Base-by-base conservation (phyloP, 306 rosid genomes). In the Albizia julibrissin region DNA sequence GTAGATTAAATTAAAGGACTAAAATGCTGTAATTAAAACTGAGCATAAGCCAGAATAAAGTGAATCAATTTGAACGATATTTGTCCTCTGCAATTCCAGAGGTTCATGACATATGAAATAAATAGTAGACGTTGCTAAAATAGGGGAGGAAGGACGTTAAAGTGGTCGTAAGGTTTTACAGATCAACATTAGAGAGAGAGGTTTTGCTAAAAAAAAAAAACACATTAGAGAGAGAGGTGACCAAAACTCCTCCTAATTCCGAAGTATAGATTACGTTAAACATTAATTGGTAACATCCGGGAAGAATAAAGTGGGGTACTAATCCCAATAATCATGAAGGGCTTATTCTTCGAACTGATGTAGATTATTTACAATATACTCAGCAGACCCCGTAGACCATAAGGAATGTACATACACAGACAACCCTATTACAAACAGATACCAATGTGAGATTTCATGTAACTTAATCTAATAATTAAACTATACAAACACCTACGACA, bases 401-500 rank as follows among this genome's bases (percentile, higher is more conserved):
- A 37, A 34, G 52, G 39, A 29, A 39, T 37, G 66, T 59, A 47
- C 59, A 47, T 31, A 58, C 27, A 42, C 5, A 24, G 31, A 19
- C 16, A 70, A 56, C 62, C 69, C 19, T 21, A 5, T 61, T n/a
- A 29, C 13, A 49, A 15, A 13, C 29, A 26, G 8, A 24, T 8
- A 29, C 18, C 43, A 16, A 46, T 15, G 15, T 29, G 62, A 34
- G 59, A 18, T 26, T 49, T 50, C 44, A n/a, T 11, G 78, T 10
- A 42, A 42, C 39, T 26, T 33, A 69, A 68, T 73, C 84, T 79
- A 47, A 2, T 2, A 46, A 42, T 80, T 74, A 47, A 43, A 62
- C 69, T 82, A 80, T 72, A 86, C 88, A 89, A 73, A 66, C 43
- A 26, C 24, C 21, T 33, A 61, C 43, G 61, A 74, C 39, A 77